Base-by-base conservation (phyloP, 306 rosid genomes). In the Quercus aquifolioides region DNA sequence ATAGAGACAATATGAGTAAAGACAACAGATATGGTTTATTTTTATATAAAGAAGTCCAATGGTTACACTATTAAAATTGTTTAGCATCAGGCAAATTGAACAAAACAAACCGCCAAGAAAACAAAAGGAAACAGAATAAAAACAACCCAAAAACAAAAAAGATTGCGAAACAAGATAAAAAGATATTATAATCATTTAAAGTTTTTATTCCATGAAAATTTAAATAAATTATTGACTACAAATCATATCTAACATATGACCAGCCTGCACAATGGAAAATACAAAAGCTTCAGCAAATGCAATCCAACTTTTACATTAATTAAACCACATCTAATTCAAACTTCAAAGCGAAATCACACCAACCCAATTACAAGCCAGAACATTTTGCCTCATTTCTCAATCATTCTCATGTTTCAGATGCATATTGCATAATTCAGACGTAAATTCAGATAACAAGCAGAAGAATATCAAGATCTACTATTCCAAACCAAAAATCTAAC, bases 361-460 rank as follows among this genome's bases (percentile, higher is more conserved):
- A 43, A 74, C 51, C 78, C 70, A 26, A 75, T 17, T 31, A 64
- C 71, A 64, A 74, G 38, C 62, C 18, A 33, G 68, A 57, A 21
- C 35, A 57, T 69, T 21, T 57, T 57, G 58, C n/a, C 46, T 58
- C 25, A 70, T 71, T 41, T 56, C 38, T 18, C 56, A 55, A 58
- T 41, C 5, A 46, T 56, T 5, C 9, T n/a, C 18, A 13, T 43
- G 71, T 56, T 7, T 38, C 17, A 5, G 11, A 15, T 30, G 31
- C 20, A 74, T 69, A 55, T 11, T 19, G 41, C 46, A 7, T 60
- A 60, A 60, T 15, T 21, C 67, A 43, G 52, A 46, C 52, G 52
- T 46, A 46, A 46, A 46, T 46, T 46, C 54, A 49, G 49, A 55
- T 15, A 79, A 62, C 19, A 60, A 56, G 70, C 54, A 28, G 41